phyloP scores from a whole-genome alignment of 2,329 filamentous ascomycete species.

The Neopestalotiopsis sp. region DNA sequence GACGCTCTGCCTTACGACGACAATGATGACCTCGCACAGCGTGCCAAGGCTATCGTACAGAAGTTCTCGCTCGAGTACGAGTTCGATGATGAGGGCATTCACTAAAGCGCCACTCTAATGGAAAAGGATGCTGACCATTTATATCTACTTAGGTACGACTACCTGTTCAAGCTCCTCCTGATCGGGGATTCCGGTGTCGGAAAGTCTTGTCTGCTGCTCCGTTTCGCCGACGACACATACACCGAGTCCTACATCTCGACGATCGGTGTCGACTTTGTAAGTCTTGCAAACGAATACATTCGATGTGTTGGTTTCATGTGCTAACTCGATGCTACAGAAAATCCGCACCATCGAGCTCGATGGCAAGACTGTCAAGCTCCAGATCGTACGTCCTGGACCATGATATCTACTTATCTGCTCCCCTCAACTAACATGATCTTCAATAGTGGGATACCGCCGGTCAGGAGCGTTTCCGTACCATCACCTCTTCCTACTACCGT shows the following conservation, averaged over 20 bases:
- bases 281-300: constrained; percentile 42
- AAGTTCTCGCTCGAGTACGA: background rate
- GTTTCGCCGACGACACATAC: constrained; percentile 99
- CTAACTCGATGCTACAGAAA: constrained; percentile 70
- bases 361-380: constrained; percentile 99
- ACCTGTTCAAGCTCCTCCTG: constrained; percentile 99
- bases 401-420: background rate
- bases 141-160: constrained; percentile 83
- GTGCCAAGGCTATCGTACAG: too few species aligned
- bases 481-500: constrained; percentile 99
- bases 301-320: background rate
- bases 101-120: background rate
- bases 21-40: background rate
- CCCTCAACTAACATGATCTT: constrained; percentile 36
- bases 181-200: constrained; percentile 99
- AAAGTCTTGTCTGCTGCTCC: constrained; percentile 98
- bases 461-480: constrained; percentile 99
- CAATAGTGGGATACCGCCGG: constrained; percentile 96
- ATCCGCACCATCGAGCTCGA: constrained; percentile 99
- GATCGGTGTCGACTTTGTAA: constrained; percentile 98
- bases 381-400: constrained; percentile 76
- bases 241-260: constrained; percentile 99
- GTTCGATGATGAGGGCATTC: background rate
- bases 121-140: background rate
- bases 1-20: background rate